phyloP scores from a whole-genome alignment of 768 basidiomycete species.

The Baorangia bicolor region DNA sequence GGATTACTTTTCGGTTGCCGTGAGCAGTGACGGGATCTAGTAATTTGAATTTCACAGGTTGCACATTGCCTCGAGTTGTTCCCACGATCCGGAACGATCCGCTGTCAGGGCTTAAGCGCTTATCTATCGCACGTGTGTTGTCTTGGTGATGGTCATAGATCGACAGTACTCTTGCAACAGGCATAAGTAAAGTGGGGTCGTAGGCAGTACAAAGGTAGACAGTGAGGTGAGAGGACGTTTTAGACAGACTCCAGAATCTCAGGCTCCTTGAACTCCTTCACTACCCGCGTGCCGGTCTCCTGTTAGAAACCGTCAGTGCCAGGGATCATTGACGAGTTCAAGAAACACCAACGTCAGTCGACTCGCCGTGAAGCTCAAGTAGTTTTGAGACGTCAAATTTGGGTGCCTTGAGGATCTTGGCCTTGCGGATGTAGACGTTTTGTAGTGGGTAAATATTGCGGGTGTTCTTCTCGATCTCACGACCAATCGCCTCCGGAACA shows the following conservation, averaged over 20 bases:
- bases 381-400: constrained; percentile 96
- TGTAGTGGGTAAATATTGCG: constrained; percentile 97
- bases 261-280: constrained; percentile 97
- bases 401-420: constrained; percentile 97
- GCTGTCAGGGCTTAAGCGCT: too few species aligned
- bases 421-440: constrained; percentile 99
- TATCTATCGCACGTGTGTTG: constrained; percentile 1
- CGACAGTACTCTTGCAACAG: constrained; percentile 35
- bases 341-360: constrained; percentile 70
- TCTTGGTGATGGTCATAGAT: constrained; percentile 36
- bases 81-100: too few species aligned
- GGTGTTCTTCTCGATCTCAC: constrained; percentile 98
- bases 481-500: constrained; percentile 96
- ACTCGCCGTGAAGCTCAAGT: constrained; percentile 94
- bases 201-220: constrained; percentile 39
- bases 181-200: constrained; percentile 32
- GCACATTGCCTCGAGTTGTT: too few species aligned
- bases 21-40: constrained; percentile 3
- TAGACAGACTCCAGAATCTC: constrained; percentile 91
- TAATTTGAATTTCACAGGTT: constrained; percentile 6
- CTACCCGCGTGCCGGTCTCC: constrained; percentile 94
- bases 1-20: constrained; percentile 5
- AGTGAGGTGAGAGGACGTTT: constrained; percentile 37
- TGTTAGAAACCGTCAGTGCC: constrained; percentile 32
- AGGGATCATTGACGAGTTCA: not conserved